Evolutionary conservation across 768 basidiomycete species (phyloP), one percentile per base, ranked within the genome.

Genomic region (Clitopilus hobsonii): DNA sequence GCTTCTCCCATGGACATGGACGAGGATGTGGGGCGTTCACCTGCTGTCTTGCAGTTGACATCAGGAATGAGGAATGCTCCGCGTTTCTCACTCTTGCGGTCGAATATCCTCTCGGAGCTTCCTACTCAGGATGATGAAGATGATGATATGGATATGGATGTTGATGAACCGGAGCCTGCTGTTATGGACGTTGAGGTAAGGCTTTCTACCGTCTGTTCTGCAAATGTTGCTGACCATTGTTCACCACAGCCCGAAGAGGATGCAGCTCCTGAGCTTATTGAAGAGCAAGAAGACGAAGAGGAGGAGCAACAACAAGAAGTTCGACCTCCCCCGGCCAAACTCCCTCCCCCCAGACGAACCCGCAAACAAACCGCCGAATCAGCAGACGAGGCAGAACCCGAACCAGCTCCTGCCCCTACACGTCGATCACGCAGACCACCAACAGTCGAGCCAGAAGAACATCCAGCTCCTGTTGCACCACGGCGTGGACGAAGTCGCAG

Each of bases 371-470:
- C 61, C 13, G 60, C 51, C 3, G 64, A 66, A 45, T 28, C 54
- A 26, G 55, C 53, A 38, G 36, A 16, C 23, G 54, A 55, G 41
- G 41, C 57, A 5, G 49, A 32, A 51, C 30, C 49, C 26, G 22
- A 27, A 18, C 26, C 18, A 13, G 47, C 25, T 11, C 20, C 49
- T 51, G 41, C 41, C 16, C 41, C 41, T 10, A 20, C 41, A 8
- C 16, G 41, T 20, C 41, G 41, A 5, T 4, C 41, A 10, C 41
- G 41, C 41, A 18, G 41, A 18, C n/a, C 41, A 20, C 41, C 61
- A 5, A 66, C 63, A 11, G 60, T 56, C 2, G 68, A 71, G 28
- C 59, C 61, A 0, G 61, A 65, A n/a, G 66, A 66, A 41, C 38
- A 55, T n/a, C 30, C 41, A 27, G n/a, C 51, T 53, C 45, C 54